These are phyloP conservation scores for Trapa bicornis DNA, from an alignment of 345 rosid species.

Conservation along the genomic window DNA sequence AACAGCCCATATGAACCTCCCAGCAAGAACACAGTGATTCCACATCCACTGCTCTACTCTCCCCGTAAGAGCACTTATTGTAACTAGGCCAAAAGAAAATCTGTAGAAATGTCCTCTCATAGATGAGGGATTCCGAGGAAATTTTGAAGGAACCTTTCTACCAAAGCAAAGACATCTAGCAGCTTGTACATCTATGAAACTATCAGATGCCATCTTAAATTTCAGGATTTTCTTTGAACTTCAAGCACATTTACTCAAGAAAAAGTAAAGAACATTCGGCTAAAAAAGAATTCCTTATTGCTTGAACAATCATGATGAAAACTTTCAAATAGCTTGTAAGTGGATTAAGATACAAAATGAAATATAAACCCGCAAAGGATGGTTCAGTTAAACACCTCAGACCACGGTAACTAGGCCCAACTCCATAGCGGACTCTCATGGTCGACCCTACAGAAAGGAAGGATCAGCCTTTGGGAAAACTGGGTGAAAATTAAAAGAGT, in stretches of 20 bases:
- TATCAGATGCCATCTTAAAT: not conserved
- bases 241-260: not conserved
- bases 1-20: conserved; percentile 88
- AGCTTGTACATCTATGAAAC: not conserved
- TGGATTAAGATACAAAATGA: not conserved
- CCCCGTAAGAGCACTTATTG: conserved; percentile 42
- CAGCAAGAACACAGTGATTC: conserved; percentile 90
- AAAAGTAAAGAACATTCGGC: not conserved
- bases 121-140: not conserved
- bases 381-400: conserved; percentile 39
- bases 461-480: conserved; percentile 99
- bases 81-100: not conserved
- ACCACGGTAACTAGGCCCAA: conserved; percentile 80
- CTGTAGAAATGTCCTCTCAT: not conserved
- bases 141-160: not conserved
- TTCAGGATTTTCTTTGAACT: not conserved
- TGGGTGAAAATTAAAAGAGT: conserved; percentile 64
- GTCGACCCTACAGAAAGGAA: conserved; percentile 85
- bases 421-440: conserved; percentile 79
- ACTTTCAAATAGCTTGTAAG: not conserved
- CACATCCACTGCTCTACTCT: conserved; percentile 89
- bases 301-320: not conserved
- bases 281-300: not conserved
- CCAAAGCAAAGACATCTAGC: not conserved
- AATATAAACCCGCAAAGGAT: not conserved